These are phyloP conservation scores for Dendrobium chrysotoxum DNA, from an alignment of 106 monocot genomes.

Conservation along the genomic window DNA sequence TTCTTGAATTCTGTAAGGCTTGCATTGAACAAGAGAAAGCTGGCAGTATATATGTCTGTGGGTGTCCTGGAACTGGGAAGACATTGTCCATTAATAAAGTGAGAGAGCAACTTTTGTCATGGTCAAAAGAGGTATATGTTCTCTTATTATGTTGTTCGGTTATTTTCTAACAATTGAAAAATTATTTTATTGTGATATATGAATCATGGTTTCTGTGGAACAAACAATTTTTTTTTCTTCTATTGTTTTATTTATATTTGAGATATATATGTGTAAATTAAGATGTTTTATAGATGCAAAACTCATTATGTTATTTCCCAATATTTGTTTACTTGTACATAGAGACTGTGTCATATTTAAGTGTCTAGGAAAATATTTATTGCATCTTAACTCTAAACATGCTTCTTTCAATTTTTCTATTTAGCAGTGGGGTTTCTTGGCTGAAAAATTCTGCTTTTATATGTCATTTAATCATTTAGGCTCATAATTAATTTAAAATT, in stretches of 20 bases:
- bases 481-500: neutral
- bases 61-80: constrained; percentile 96
- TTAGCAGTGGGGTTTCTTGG: neutral
- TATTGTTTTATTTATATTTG: neutral
- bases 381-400: constrained; percentile 2
- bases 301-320: neutral
- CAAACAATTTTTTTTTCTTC: neutral
- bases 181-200: neutral
- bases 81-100: constrained; percentile 62
- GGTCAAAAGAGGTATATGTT: constrained; percentile 62
- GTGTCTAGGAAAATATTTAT: neutral
- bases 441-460: neutral
- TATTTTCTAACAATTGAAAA: neutral
- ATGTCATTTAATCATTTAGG: neutral
- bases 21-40: constrained; percentile 50
- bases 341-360: neutral
- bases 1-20: constrained; percentile 71
- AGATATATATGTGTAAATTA: neutral
- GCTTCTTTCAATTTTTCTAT: neutral
- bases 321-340: neutral
- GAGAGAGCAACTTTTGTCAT: constrained; percentile 33
- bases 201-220: neutral
- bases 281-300: neutral
- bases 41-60: constrained; percentile 82
- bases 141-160: neutral